Conservation (phyloP, 352 stramenopile genomes). For the Phytophthora pistaciae region DNA sequence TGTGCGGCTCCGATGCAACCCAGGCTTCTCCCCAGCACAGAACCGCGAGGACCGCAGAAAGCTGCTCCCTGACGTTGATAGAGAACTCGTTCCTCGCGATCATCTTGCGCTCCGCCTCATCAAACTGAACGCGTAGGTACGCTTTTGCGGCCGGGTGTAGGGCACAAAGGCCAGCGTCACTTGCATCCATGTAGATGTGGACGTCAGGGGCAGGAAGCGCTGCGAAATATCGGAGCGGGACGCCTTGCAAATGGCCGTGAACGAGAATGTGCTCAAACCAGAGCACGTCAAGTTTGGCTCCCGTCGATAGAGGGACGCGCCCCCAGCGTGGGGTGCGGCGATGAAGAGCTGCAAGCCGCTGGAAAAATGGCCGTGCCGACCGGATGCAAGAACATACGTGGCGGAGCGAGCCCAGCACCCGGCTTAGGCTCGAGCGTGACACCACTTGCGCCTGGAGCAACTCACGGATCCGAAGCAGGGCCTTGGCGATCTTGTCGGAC, state of each 20-base stretch:
- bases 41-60: background rate
- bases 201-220: background rate
- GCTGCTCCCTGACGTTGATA: background rate
- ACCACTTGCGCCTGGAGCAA: background rate
- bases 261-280: background rate
- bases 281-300: background rate
- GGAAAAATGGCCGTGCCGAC: background rate
- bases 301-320: background rate
- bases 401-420: background rate
- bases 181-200: background rate
- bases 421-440: background rate
- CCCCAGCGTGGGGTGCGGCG: background rate
- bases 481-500: background rate
- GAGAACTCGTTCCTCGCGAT: background rate
- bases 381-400: background rate
- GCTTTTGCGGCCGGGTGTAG: background rate
- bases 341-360: background rate
- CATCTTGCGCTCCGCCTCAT: background rate
- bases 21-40: conserved; percentile 3
- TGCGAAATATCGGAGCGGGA: background rate
- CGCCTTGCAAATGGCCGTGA: background rate
- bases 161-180: background rate
- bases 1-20: background rate
- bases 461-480: background rate
- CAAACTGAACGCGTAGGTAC: background rate